phyloP scores from a whole-genome alignment of 768 basidiomycete species.

The Clathrus columnatus region DNA sequence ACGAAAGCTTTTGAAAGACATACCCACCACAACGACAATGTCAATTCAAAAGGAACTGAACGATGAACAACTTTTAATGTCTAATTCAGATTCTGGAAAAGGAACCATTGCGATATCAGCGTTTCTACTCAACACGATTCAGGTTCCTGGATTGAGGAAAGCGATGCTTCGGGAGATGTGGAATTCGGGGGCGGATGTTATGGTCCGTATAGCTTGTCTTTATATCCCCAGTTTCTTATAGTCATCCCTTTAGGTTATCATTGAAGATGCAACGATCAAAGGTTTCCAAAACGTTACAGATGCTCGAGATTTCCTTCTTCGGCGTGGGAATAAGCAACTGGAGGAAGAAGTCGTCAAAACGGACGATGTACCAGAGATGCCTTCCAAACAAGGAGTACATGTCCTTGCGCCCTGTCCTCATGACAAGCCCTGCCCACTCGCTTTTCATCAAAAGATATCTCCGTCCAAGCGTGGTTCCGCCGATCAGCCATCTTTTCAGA shows the following conservation, averaged over 20 bases:
- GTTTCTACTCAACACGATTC: conserved; percentile 73
- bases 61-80: neutral
- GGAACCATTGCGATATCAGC: conserved; percentile 63
- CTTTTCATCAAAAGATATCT: conserved; percentile 8
- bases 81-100: conserved; percentile 4
- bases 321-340: conserved; percentile 31
- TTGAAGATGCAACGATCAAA: conserved; percentile 69
- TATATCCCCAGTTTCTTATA: conserved; percentile 10
- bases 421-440: conserved; percentile 73
- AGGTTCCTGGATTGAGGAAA: conserved; percentile 52
- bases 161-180: conserved; percentile 76
- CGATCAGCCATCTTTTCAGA: conserved; percentile 41
- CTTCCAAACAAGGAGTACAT: conserved; percentile 48
- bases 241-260: conserved; percentile 49
- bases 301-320: conserved; percentile 66
- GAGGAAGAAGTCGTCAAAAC: neutral
- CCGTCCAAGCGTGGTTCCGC: conserved; percentile 27
- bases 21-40: neutral
- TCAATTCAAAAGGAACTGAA: conserved; percentile 6
- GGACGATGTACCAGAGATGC: neutral
- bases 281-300: conserved; percentile 77
- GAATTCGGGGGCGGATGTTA: conserved; percentile 80
- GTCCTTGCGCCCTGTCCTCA: conserved; percentile 95
- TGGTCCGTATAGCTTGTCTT: conserved; percentile 36
- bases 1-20: conserved; percentile 40